phyloP scores from a whole-genome alignment of 176 grass and related monocot species.

The Carex pumila region DNA sequence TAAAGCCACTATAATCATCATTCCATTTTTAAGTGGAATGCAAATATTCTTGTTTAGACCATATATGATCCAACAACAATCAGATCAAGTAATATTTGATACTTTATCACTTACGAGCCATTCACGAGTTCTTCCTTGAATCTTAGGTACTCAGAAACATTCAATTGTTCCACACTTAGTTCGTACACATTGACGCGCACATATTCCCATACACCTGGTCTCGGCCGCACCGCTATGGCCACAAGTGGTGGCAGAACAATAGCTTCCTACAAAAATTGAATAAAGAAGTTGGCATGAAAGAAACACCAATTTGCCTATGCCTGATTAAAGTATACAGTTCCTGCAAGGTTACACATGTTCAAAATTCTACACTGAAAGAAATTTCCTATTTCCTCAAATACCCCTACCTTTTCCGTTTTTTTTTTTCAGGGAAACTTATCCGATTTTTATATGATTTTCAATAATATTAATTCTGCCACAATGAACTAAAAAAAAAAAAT shows the following conservation, averaged over 20 bases:
- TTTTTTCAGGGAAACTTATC: neutral
- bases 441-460: neutral
- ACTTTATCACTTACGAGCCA: conserved; percentile 40
- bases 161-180: conserved; percentile 86
- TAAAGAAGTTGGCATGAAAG: neutral
- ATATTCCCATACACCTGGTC: conserved; percentile 89
- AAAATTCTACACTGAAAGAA: neutral
- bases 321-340: neutral
- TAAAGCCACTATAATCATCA: neutral
- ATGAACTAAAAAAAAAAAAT: neutral
- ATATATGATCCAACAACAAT: neutral
- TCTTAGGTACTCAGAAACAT: conserved; percentile 59
- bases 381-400: neutral
- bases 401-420: neutral
- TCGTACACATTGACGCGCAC: conserved; percentile 92
- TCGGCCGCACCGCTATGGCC: conserved; percentile 88
- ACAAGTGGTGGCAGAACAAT: conserved; percentile 96
- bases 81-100: neutral
- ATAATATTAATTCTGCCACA: neutral
- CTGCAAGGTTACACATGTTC: neutral
- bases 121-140: conserved; percentile 95
- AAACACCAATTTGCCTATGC: too few relatives aligned
- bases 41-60: neutral
- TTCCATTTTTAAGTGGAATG: neutral
- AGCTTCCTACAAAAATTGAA: conserved; percentile 52